Evolutionary conservation across 1,139 yeast genomes (phyloP).

Genomic region (Torulaspora globosa): DNA sequence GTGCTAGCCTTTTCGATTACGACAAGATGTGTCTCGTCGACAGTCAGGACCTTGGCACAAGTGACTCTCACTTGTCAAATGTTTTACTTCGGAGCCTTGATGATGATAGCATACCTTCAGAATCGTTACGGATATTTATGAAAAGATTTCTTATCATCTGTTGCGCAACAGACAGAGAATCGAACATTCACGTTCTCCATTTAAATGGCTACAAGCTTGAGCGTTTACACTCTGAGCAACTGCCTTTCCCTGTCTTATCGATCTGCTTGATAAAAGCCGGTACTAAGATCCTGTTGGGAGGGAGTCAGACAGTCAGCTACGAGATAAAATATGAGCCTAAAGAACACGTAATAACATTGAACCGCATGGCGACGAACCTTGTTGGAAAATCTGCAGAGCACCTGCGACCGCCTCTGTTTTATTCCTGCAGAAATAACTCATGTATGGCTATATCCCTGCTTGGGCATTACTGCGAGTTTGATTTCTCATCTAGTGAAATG

Average conservation of each 20-base stretch:
- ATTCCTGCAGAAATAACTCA: not conserved
- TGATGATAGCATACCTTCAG: slow-evolving; percentile 2
- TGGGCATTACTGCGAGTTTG: not conserved
- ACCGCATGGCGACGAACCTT: not conserved
- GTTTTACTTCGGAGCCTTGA: slow-evolving; percentile 3
- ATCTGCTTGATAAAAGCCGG: not conserved
- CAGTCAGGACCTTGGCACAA: not conserved
- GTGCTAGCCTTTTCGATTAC: slow-evolving; percentile 7
- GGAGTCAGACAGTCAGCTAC: not conserved
- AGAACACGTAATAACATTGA: not conserved
- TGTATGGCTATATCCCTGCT: not conserved
- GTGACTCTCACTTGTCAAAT: not conserved
- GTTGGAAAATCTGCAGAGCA: not conserved
- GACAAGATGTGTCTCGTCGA: slow-evolving; percentile 2
- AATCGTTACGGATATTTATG: not conserved
- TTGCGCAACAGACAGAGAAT: not conserved
- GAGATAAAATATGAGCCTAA: not conserved
- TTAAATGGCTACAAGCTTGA: slow-evolving; percentile 1
- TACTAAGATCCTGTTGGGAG: slow-evolving; percentile 3
- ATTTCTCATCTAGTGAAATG: not conserved
- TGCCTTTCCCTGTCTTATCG: slow-evolving; percentile 1
- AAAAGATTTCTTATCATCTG: slow-evolving; percentile 2
- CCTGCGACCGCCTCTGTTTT: not conserved
- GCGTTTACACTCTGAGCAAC: not conserved
- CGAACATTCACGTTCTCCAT: slow-evolving; percentile 5